Evolutionary conservation across 163 green algal genomes (phyloP).

Genomic region (Scenedesmus sp.): DNA sequence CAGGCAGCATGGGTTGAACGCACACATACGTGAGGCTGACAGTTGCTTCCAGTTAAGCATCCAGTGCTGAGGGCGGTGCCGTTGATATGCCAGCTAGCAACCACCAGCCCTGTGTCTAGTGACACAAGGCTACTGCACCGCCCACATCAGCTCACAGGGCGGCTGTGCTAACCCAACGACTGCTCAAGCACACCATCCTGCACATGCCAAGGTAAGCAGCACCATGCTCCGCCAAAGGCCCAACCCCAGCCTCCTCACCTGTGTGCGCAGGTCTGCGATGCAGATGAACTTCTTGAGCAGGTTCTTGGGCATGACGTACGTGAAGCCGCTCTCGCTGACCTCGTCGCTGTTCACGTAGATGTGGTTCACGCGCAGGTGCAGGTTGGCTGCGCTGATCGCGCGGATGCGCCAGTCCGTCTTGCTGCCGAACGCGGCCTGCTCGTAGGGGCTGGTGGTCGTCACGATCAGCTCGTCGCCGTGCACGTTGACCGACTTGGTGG

Average conservation of each 20-base stretch:
- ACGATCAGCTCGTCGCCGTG: slow-evolving; percentile 99
- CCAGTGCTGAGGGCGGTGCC: no score
- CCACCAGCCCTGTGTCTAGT: no score
- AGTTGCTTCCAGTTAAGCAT: no score
- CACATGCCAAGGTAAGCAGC: no score
- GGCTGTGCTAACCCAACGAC: no score
- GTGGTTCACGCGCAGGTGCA: slow-evolving; percentile 99
- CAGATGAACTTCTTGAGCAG: slow-evolving; percentile 99
- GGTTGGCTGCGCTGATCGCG: slow-evolving; percentile 97
- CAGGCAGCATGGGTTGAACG: not conserved
- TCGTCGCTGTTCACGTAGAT: slow-evolving; percentile 99
- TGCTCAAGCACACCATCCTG: no score
- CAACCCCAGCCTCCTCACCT: slow-evolving; percentile 61
- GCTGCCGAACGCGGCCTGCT: slow-evolving; percentile 93
- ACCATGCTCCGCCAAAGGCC: no score
- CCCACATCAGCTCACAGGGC: no score
- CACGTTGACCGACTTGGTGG: slow-evolving; percentile 97
- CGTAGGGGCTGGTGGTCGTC: slow-evolving; percentile 97
- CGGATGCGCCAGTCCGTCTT: slow-evolving; percentile 99
- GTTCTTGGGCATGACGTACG: slow-evolving; percentile 99
- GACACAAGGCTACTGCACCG: no score
- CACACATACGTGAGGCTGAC: not conserved
- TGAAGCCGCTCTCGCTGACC: slow-evolving; percentile 93
- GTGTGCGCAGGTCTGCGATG: slow-evolving; percentile 98
- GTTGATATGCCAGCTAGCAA: no score